Evolutionary conservation across 441 rosid genomes (phyloP).

Genomic region (Populus hybrid): DNA sequence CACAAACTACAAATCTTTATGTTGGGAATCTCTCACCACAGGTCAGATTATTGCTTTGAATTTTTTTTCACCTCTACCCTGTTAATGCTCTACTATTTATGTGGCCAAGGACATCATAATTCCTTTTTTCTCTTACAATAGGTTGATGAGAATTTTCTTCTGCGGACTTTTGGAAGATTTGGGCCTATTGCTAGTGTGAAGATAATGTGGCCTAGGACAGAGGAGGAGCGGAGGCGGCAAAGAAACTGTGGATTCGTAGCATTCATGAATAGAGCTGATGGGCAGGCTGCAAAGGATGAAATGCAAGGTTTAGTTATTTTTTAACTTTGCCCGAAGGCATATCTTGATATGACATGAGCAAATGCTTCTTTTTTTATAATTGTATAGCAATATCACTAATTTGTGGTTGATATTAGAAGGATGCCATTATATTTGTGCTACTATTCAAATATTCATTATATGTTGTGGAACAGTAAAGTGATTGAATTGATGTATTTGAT

Average conservation of each 20-base stretch:
- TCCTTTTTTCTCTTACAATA: slow-evolving; percentile 28
- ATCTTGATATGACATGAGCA: neutral
- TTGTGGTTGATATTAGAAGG: neutral
- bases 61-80: neutral
- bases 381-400: slow-evolving; percentile 1
- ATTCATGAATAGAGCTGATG: slow-evolving; percentile 97
- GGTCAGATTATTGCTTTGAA: slow-evolving; percentile 40
- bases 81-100: neutral
- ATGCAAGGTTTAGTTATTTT: slow-evolving; percentile 76
- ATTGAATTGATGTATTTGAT: slow-evolving; percentile 12
- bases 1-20: slow-evolving; percentile 96
- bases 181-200: slow-evolving; percentile 99
- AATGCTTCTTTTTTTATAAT: neutral
- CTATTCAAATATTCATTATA: slow-evolving; percentile 9
- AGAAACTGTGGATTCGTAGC: slow-evolving; percentile 99
- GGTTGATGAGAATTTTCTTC: slow-evolving; percentile 99
- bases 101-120: slow-evolving; percentile 8
- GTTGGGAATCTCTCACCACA: slow-evolving; percentile 98
- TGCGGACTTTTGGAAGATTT: slow-evolving; percentile 99
- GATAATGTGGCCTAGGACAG: slow-evolving; percentile 99
- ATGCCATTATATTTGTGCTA: neutral
- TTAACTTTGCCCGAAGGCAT: neutral
- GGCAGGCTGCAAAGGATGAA: slow-evolving; percentile 99
- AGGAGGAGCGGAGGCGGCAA: slow-evolving; percentile 88
- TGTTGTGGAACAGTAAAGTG: slow-evolving; percentile 12